Percentiles rank a stretch among this genome's conserved stretches.
Evolutionary conservation across 1,284 basidiomycete genomes (phyloP).

Genomic region (Afroboletus lepidellus): DNA sequence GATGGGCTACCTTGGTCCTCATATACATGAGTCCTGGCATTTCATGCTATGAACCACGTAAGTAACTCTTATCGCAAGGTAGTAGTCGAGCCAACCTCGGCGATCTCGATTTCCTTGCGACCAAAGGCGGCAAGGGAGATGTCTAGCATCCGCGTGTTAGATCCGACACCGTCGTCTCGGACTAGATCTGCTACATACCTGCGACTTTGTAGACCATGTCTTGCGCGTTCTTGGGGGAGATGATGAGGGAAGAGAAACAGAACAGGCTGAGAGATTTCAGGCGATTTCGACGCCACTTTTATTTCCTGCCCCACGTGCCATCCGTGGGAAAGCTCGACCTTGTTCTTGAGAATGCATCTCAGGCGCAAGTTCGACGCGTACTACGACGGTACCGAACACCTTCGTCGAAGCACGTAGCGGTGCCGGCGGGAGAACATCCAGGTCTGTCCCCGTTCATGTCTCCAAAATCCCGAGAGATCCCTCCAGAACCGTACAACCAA

Average conservation of each 20-base stretch:
- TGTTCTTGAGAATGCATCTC: slow-evolving; percentile 15
- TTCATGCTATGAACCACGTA: slow-evolving; percentile 58
- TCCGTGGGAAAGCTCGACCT: slow-evolving; percentile 27
- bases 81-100: slow-evolving; percentile 61
- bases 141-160: slow-evolving; percentile 49
- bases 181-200: slow-evolving; percentile 44
- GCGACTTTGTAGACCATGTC: slow-evolving; percentile 84
- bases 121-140: slow-evolving; percentile 95
- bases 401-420: not conserved
- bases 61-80: slow-evolving; percentile 14
- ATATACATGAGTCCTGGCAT: slow-evolving; percentile 95
- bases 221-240: slow-evolving; percentile 21
- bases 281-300: slow-evolving; percentile 36
- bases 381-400: not conserved
- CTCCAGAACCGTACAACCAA: slow-evolving; percentile 4
- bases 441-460: slow-evolving; percentile 11
- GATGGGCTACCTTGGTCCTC: slow-evolving; percentile 65
- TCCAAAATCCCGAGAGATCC: not conserved
- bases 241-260: slow-evolving; percentile 37
- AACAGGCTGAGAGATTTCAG: slow-evolving; percentile 34
- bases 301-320: slow-evolving; percentile 29
- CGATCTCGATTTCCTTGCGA: slow-evolving; percentile 98
- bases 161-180: not conserved
- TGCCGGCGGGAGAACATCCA: not conserved
- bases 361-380: not conserved